Evolutionary conservation across 2,329 filamentous ascomycete genomes (phyloP).

Genomic region (Drechmeria coniospora): DNA sequence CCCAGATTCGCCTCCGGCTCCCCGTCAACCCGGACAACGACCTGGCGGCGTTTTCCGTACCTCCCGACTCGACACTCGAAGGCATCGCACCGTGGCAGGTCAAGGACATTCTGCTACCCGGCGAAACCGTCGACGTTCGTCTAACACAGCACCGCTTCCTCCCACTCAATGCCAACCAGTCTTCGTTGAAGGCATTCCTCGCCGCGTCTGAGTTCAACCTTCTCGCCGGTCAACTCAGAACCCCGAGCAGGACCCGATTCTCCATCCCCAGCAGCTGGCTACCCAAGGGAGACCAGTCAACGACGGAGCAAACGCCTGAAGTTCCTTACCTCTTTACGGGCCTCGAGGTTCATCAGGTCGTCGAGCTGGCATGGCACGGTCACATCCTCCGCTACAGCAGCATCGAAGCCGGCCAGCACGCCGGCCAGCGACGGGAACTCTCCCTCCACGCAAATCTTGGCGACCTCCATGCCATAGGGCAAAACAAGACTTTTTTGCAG

Average conservation of each 20-base stretch:
- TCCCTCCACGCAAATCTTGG: constrained; percentile 16
- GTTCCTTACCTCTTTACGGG: constrained; percentile 29
- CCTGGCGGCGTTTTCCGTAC: constrained; percentile 13
- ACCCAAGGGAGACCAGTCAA: background rate
- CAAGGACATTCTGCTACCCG: constrained; percentile 30
- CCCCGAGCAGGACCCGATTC: constrained; percentile 18
- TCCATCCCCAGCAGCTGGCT: constrained; percentile 13
- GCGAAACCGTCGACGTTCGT: constrained; percentile 31
- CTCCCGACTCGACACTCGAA: constrained; percentile 14
- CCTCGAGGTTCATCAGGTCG: constrained; percentile 33
- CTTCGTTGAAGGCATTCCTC: constrained; percentile 28
- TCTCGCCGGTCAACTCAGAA: constrained; percentile 22
- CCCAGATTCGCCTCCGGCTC: constrained; percentile 14
- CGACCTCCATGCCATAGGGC: background rate
- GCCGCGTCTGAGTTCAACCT: constrained; percentile 28
- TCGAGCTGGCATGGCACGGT: constrained; percentile 25
- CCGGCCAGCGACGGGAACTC: constrained; percentile 35
- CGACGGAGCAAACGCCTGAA: constrained; percentile 3
- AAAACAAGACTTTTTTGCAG: constrained; percentile 9
- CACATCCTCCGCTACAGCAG: constrained; percentile 34
- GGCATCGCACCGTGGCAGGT: constrained; percentile 14
- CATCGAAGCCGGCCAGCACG: constrained; percentile 34
- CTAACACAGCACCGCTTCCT: constrained; percentile 21
- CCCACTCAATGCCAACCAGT: constrained; percentile 21
- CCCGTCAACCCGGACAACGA: constrained; percentile 15